Evolutionary conservation across 495 filamentous ascomycete species (phyloP), one percentile per base, ranked within the genome.

Genomic region (Immersiella caudata): DNA sequence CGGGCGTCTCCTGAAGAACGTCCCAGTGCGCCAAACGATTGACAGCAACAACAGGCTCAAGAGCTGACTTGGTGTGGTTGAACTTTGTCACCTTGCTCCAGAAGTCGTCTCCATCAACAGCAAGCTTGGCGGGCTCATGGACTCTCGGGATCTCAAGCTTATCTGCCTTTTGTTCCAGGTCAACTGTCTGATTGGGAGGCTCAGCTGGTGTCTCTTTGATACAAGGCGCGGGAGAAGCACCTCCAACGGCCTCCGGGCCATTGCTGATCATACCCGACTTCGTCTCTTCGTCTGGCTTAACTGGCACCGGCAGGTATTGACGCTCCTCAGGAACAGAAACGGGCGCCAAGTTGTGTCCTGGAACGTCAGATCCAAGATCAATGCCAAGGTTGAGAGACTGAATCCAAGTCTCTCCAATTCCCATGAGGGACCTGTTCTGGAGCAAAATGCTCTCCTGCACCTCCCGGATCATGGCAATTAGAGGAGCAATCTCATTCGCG

Each of bases 331-430:
- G 2, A 46, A 4, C 40, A 14, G 40, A 5, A 14, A 46, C 14
- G 40, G 40, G 40, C 16, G 40, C 9, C 40, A 12, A 46, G 14
- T 46, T 12, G 40, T 46, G 2, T 46, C 40, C 40, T 12, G 11
- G 16, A 14, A 46, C 40, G 16, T 46, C 11, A 46, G 16, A 12
- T 14, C 51, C 20, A 11, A 55, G 20, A 49, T 40, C 59, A 50
- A 64, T 64, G 46, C 27, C 61, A 4, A 67, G 27, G 14, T 50
- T 49, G 22, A 68, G 51, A 11, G 61, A 46, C 9, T 21, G 20
- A 24, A 70, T 22, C 68, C 68, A 70, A 11, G 35, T 25, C 16
- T 16, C 25, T n/a, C 64, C 64, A 1, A 59, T 24, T n/a, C n/a
- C 3, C 9, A 11, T 26, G 29, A 70, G 22, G 14, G 59, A 18